phyloP scores from a whole-genome alignment of 495 filamentous ascomycete genomes.

The Cladorrhinum samala region DNA sequence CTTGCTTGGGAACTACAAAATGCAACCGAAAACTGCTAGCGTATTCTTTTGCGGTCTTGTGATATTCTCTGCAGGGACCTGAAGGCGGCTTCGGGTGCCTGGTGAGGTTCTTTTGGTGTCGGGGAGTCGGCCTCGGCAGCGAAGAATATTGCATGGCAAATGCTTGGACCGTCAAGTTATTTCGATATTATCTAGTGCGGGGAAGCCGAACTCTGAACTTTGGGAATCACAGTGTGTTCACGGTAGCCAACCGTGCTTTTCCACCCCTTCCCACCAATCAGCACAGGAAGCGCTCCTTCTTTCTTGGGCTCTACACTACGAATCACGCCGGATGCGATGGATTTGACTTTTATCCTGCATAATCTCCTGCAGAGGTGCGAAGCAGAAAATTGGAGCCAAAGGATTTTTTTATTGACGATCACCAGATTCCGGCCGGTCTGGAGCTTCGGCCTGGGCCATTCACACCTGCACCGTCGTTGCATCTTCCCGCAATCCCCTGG shows the following conservation, averaged over 20 bases:
- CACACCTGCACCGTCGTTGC: too few species aligned
- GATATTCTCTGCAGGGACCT: neutral
- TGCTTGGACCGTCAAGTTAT: neutral
- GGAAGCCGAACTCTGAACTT: too few species aligned
- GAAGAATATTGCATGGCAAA: neutral
- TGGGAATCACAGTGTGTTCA: too few species aligned
- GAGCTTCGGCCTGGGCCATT: neutral
- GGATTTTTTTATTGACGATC: neutral
- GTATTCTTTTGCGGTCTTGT: too few species aligned
- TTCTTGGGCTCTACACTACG: neutral
- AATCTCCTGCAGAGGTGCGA: neutral
- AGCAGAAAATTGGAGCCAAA: neutral
- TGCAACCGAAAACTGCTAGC: neutral
- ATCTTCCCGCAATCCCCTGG: slow-evolving; percentile 2
- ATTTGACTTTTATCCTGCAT: neutral
- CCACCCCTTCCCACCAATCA: neutral
- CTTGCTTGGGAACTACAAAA: neutral
- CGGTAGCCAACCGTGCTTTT: neutral
- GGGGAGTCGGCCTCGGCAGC: slow-evolving; percentile 2
- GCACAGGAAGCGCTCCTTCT: neutral
- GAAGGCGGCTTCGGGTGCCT: too few species aligned
- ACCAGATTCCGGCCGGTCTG: neutral
- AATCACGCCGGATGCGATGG: too few species aligned
- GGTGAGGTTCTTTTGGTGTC: too few species aligned
- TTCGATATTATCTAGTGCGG: too few species aligned